Percentiles rank a stretch among this genome's conserved stretches.
phyloP scores from a whole-genome alignment of 2,329 filamentous ascomycete genomes.

The Fusarium sp. region DNA sequence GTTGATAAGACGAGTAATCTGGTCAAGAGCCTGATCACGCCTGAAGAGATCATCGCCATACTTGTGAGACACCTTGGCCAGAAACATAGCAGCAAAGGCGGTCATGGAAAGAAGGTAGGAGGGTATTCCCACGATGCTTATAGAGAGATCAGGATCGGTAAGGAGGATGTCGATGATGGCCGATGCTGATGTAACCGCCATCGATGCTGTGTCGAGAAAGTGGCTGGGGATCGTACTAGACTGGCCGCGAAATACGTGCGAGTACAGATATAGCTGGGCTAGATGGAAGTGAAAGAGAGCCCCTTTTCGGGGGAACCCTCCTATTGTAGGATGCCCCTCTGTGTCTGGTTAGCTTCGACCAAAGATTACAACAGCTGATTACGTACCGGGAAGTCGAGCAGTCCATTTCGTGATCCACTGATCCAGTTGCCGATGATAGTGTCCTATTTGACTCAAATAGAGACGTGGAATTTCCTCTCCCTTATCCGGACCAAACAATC shows the following conservation, averaged over 20 bases:
- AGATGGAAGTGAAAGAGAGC: conserved; percentile 60
- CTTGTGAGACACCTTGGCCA: conserved; percentile 63
- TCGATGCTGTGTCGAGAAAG: conserved; percentile 53
- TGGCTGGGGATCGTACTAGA: conserved; percentile 53
- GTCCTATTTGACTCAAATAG: conserved; percentile 63
- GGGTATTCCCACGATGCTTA: conserved; percentile 61
- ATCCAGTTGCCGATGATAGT: conserved; percentile 54
- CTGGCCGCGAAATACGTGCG: conserved; percentile 58
- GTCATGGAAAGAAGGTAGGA: conserved; percentile 68
- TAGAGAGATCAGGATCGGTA: conserved; percentile 58
- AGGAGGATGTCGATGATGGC: conserved; percentile 62
- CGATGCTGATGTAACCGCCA: conserved; percentile 57
- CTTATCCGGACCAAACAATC: conserved; percentile 69
- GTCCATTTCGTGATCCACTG: conserved; percentile 58
- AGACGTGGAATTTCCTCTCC: conserved; percentile 65
- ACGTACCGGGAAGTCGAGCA: conserved; percentile 49
- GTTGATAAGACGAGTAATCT: conserved; percentile 56
- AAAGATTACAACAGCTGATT: rapidly evolving
- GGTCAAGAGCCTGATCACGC: conserved; percentile 54
- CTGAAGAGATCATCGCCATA: conserved; percentile 59
- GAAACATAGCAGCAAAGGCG: conserved; percentile 66
- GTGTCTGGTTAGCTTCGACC: neutral
- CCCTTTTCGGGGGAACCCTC: conserved; percentile 58
- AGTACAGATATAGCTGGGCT: conserved; percentile 60
- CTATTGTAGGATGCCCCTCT: conserved; percentile 55